Evolutionary conservation across 1,284 basidiomycete species (phyloP).

Genomic region (Golubevia sp.): DNA sequence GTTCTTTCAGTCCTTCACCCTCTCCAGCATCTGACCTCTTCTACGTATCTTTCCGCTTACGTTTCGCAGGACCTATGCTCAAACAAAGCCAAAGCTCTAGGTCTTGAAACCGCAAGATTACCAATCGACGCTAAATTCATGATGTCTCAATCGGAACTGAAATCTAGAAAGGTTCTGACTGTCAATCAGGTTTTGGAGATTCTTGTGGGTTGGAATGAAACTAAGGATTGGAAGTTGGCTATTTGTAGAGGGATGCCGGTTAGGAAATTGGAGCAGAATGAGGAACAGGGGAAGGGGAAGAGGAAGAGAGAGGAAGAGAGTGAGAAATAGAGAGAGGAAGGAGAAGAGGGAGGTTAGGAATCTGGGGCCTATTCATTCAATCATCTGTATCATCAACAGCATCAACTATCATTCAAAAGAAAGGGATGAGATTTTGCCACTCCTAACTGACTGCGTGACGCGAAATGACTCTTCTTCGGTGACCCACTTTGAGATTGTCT

Average conservation of each 20-base stretch:
- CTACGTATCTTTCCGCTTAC: background rate
- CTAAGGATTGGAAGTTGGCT: slow-evolving; percentile 1
- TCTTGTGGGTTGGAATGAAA: slow-evolving; percentile 39
- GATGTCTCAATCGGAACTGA: slow-evolving; percentile 14
- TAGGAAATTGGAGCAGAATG: slow-evolving; percentile 13
- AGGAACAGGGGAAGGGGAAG: background rate
- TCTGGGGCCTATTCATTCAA: too few relatives aligned
- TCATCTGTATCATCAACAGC: too few relatives aligned
- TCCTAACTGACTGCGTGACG: too few relatives aligned
- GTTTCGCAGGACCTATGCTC: slow-evolving; percentile 24
- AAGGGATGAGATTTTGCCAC: too few relatives aligned
- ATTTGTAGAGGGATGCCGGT: slow-evolving; percentile 24
- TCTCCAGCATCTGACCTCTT: background rate
- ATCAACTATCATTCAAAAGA: too few relatives aligned
- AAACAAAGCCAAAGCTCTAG: slow-evolving; percentile 43
- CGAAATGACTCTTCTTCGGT: too few relatives aligned
- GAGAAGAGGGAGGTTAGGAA: too few relatives aligned
- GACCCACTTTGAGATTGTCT: too few relatives aligned
- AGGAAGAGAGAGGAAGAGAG: background rate
- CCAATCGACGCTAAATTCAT: slow-evolving; percentile 29
- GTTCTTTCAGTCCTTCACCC: background rate
- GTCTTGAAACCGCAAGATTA: slow-evolving; percentile 39
- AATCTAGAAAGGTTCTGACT: slow-evolving; percentile 46
- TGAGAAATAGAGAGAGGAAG: too few relatives aligned
- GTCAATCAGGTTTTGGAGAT: slow-evolving; percentile 60